These are phyloP conservation scores for Sporothrix inflata DNA, from an alignment of 2,329 filamentous ascomycete genomes.

Conservation along the genomic window DNA sequence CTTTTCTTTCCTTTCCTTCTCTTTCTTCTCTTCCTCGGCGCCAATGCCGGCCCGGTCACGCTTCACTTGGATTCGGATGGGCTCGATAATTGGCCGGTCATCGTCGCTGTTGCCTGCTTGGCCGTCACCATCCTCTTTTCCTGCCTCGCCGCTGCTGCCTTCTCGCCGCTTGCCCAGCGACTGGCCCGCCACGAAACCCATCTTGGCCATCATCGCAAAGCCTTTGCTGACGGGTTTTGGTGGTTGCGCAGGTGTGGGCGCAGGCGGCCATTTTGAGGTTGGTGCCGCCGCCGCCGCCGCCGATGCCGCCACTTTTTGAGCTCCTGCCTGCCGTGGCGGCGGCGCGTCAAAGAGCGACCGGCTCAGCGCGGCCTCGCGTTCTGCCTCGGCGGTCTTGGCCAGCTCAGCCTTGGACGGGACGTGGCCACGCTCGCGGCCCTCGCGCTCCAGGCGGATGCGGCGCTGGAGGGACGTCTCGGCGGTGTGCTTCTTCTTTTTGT, in stretches of 20 bases:
- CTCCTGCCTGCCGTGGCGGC: slow-evolving; percentile 44
- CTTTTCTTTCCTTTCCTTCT: slow-evolving; percentile 33
- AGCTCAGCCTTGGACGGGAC: slow-evolving; percentile 82
- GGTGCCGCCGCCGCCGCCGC: slow-evolving; percentile 30
- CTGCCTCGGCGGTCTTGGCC: slow-evolving; percentile 70
- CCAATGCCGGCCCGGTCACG: slow-evolving; percentile 83
- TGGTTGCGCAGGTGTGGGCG: background rate
- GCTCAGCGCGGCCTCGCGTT: slow-evolving; percentile 75
- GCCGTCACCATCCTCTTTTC: background rate
- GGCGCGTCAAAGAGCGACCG: slow-evolving; percentile 63
- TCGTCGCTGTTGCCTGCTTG: background rate
- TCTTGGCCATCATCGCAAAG: slow-evolving; percentile 93
- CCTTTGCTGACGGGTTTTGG: slow-evolving; percentile 73
- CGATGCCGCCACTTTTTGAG: background rate
- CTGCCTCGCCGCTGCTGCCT: slow-evolving; percentile 13
- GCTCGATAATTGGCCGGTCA: slow-evolving; percentile 56
- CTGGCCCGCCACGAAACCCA: slow-evolving; percentile 82
- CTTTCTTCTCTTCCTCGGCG: slow-evolving; percentile 63
- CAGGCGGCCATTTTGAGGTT: slow-evolving; percentile 36
- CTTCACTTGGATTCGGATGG: slow-evolving; percentile 75
- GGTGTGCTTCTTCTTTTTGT: slow-evolving; percentile 16
- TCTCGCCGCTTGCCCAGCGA: slow-evolving; percentile 62
- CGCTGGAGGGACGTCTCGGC: slow-evolving; percentile 58
- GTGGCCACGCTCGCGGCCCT: slow-evolving; percentile 69
- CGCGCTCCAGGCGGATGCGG: slow-evolving; percentile 56